Conservation (phyloP, 345 rosid species). For the Garcia nutans region DNA sequence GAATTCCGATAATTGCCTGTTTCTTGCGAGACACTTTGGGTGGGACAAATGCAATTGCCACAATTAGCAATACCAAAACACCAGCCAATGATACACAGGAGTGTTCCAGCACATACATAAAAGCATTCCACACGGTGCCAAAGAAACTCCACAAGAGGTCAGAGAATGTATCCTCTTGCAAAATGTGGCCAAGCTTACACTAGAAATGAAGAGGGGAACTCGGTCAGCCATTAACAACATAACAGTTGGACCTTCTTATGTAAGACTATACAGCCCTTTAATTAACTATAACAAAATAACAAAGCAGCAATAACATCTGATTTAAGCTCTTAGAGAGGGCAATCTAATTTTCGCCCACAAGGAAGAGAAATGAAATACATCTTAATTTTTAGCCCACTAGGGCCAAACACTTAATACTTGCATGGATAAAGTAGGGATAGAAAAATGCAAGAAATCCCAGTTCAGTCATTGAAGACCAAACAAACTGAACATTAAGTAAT, state of each 20-base stretch:
- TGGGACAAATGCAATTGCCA: conserved; percentile 78
- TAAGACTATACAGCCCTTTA: neutral
- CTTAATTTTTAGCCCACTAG: neutral
- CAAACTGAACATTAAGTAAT: conserved; percentile 10
- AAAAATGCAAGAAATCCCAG: neutral
- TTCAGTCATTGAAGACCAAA: neutral
- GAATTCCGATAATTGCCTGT: conserved; percentile 67
- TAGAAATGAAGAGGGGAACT: conserved; percentile 36
- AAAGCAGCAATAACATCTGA: neutral
- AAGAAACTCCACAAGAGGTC: conserved; percentile 86
- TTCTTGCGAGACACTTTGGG: conserved; percentile 81
- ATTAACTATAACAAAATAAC: neutral
- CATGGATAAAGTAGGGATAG: neutral
- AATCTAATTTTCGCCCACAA: conserved; percentile 13
- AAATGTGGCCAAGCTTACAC: conserved; percentile 90
- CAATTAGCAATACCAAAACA: conserved; percentile 56
- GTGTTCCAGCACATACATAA: conserved; percentile 63
- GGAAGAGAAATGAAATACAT: neutral
- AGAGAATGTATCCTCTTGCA: conserved; percentile 84
- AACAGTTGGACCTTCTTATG: neutral
- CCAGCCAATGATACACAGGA: conserved; percentile 84
- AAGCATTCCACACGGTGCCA: conserved; percentile 69
- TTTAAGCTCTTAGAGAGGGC: neutral
- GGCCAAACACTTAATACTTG: neutral
- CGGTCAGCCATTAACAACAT: conserved; percentile 19